phyloP scores from a whole-genome alignment of 2,329 filamentous ascomycete species.

The Arthrobotrys sinensis region DNA sequence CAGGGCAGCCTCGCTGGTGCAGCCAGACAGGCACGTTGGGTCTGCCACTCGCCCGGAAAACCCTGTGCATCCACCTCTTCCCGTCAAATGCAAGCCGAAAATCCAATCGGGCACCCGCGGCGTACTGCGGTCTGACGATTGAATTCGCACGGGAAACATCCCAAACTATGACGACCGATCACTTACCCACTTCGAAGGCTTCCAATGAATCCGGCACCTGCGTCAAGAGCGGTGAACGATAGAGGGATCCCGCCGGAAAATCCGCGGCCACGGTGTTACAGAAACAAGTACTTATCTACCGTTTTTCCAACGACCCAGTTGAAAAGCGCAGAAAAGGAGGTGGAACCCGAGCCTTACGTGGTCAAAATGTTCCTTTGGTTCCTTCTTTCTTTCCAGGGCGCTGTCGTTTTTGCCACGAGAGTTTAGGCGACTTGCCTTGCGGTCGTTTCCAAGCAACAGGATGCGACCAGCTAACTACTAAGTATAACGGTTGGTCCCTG shows the following conservation, averaged over 20 bases:
- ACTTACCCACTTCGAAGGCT: slow-evolving; percentile 21
- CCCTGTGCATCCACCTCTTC: slow-evolving; percentile 21
- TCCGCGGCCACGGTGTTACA: slow-evolving; percentile 35
- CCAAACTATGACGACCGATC: slow-evolving; percentile 27
- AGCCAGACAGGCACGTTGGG: slow-evolving; percentile 25
- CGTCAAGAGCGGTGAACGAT: slow-evolving; percentile 19
- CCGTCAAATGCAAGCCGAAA: slow-evolving; percentile 9
- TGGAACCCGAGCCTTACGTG: slow-evolving; percentile 51
- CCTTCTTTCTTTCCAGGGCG: slow-evolving; percentile 20
- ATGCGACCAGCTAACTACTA: not conserved
- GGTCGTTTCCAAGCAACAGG: slow-evolving; percentile 53
- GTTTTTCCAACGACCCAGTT: slow-evolving; percentile 29
- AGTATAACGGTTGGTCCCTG: slow-evolving; percentile 48
- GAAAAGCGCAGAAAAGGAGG: slow-evolving; percentile 26
- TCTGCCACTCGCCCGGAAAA: slow-evolving; percentile 27
- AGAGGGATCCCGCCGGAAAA: slow-evolving; percentile 34
- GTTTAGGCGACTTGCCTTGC: slow-evolving; percentile 55
- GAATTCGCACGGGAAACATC: slow-evolving; percentile 26
- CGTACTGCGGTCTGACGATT: slow-evolving; percentile 14
- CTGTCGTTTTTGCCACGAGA: slow-evolving; percentile 52
- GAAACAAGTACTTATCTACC: slow-evolving; percentile 9
- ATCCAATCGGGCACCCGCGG: slow-evolving; percentile 38
- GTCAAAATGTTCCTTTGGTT: slow-evolving; percentile 24
- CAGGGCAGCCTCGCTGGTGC: slow-evolving; percentile 27
- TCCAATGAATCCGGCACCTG: slow-evolving; percentile 50